Percentiles rank a stretch among this genome's conserved stretches.
Evolutionary conservation across 2,329 filamentous ascomycete species (phyloP).

Genomic region (Phialophora verrucosa): DNA sequence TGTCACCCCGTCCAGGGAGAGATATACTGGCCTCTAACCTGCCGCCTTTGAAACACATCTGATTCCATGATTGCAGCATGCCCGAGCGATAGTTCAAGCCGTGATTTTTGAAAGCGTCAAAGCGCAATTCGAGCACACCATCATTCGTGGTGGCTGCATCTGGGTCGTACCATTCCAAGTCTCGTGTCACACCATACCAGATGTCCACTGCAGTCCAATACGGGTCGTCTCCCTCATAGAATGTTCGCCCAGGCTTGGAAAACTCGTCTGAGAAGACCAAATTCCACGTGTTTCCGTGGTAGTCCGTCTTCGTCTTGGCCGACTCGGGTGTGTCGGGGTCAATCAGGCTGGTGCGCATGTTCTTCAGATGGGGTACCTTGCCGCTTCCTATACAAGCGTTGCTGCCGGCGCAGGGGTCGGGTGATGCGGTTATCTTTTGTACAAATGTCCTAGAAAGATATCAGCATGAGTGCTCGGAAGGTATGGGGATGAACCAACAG

Average conservation of each 20-base stretch:
- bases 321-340: conserved; percentile 70
- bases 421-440: conserved; percentile 49
- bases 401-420: conserved; percentile 46
- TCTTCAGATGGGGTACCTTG: conserved; percentile 60
- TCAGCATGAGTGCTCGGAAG: conserved; percentile 35
- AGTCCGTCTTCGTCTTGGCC: conserved; percentile 61
- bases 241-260: conserved; percentile 69
- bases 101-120: conserved; percentile 70
- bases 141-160: conserved; percentile 68
- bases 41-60: conserved; percentile 74
- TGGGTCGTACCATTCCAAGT: conserved; percentile 75
- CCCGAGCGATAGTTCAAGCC: conserved; percentile 70
- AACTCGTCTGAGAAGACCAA: conserved; percentile 77
- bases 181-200: conserved; percentile 74
- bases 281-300: conserved; percentile 66
- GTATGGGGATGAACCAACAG: conserved; percentile 55
- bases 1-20: conserved; percentile 69
- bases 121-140: conserved; percentile 67
- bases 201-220: conserved; percentile 71
- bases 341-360: conserved; percentile 65
- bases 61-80: conserved; percentile 78
- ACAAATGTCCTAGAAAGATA: conserved; percentile 62
- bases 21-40: conserved; percentile 73
- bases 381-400: conserved; percentile 59
- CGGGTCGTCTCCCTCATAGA: conserved; percentile 73